Evolutionary conservation across 2,329 filamentous ascomycete genomes (phyloP), one percentile per base, ranked within the genome.

Genomic region (Fusarium illudens): DNA sequence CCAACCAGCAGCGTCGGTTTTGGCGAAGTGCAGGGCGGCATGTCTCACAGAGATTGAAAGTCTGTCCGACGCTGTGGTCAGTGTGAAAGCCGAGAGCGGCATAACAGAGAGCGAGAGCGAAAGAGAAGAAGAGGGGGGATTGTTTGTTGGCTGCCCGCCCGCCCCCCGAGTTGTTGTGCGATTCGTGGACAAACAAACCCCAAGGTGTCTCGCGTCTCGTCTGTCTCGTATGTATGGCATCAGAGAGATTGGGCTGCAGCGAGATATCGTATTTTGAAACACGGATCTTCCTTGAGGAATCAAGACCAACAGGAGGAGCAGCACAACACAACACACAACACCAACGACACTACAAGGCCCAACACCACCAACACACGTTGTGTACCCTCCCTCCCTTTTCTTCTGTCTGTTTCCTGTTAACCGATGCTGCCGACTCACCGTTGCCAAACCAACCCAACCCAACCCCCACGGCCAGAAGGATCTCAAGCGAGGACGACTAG

Each of bases 31-130:
- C 52, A 64, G 58, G 53, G 36, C 49, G 58, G 44, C 42, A 58
- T 71, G 70, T 72, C 70, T 70, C 69, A 70, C 64, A 49, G 58
- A 66, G 50, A 62, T 62, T 58, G 27, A 48, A 44, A 27, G 8
- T 8, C 29, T 29, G 56, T 49, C 52, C 37, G 34, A 54, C 56
- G 48, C 37, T 51, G 49, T 58, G 51, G 39, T 44, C 10, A 13
- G 9, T 48, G 2, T 48, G 44, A 13, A 48, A 19, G 36, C 52
- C 29, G 36, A 44, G 52, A 44, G 52, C 53, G 55, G 46, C 30
- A 30, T 57, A 52, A 33, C 51, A 48, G 44, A 62, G 62, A 48
- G 50, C 59, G 60, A 64, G 44, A 64, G 42, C 37, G 39, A 44
- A 13, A 44, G 39, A 11, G 33, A 36, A 10, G 7, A 6, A n/a